Base-by-base conservation (phyloP, 2,329 filamentous ascomycete species). In the Didymella pinodella region DNA sequence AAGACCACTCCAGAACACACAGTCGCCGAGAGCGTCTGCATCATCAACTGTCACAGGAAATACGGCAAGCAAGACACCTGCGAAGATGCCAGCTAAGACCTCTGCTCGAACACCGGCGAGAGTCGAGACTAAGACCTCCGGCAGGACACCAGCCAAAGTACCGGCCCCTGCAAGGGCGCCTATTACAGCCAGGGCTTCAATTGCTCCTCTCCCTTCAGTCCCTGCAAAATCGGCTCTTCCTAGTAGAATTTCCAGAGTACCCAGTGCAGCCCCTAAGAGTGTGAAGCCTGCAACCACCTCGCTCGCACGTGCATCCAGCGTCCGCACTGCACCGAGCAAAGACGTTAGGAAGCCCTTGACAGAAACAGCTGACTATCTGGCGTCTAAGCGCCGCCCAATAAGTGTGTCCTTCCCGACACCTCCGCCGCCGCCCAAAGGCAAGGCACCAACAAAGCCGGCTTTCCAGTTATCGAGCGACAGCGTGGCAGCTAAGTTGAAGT, bases 391-490 rank as follows among this genome's bases (percentile, higher is more conserved):
- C 64, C 77, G 77, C 63, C 84, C 78, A 49, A 78, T 81, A 69
- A 81, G 77, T 65, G 73, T 79, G 68, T 79, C 73, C 57, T 86
- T 81, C 64, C 82, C 76, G 26, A 80, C 74, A 8, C 81, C 78
- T 38, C 78, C 79, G 6, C 78, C 79, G 14, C 79, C 79, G 16
- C 69, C 76, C 8, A 85, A 83, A 64, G 75, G 74, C 22, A 84
- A 83, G 63, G 75, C 82, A 14, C 81, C 81, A 0, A 85, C 84
- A 0, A 78, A 72, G 49, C 70, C 83, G 7, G 82, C 75, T 3
- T 86, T 86, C 65, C 75, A 80, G 46, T 77, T 86, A 0, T 83
- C 84, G 0, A 84, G 84, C 16, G 83, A 85, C 62, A 81, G 78
- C 14, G 75, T 85, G 4, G 82, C 83, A 2, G 82, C 82, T 4